Base-by-base conservation (phyloP, 2,329 filamentous ascomycete species). In the Beauveria medogensis region DNA sequence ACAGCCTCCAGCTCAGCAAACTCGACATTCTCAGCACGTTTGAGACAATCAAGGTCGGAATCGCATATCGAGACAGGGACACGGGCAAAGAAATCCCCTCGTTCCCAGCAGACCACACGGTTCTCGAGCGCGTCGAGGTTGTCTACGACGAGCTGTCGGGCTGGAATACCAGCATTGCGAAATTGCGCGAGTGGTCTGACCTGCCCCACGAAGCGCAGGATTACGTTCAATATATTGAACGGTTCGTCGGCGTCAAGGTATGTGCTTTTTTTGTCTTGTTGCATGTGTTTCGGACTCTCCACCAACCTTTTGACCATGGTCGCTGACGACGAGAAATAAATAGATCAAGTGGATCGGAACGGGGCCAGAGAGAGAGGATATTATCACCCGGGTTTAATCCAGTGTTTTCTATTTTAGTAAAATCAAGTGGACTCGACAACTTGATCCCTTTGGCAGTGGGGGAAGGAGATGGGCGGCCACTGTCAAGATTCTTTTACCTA, bases 21-120 rank as follows among this genome's bases (percentile, higher is more conserved):
- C 80, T 90, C 24, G 87, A 90, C 67, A 80, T 90, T n/a, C 80
- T 91, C 16, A 87, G 90, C 70, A 82, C 82, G 24, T 90, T 94
- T 71, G 78, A 82, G 6, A 85, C 84, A 69, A 80, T 94, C 73
- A 88, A 91, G 71, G 51, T 63, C 14, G 57, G 51, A 14, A 82
- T 87, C 9, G 84, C 82, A 2, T 94, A 94, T 74, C 77, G 76
- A 64, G 71, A 69, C 62, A 48, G 56, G 37, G 56, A 63, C 8
- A 55, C 55, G 12, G 59, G 48, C 26, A 51, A 62, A 68, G 74
- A 76, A 60, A 72, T 88, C 7, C 77, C 81, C 14, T 82, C 80
- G 9, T 90, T 88, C 79, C 87, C 80, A 2, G 83, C 85, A 2
- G 30, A 57, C 16, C 44, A 50, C 22, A 3, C 44, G 1, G 16